Evolutionary conservation across 768 basidiomycete species (phyloP), one percentile per base, ranked within the genome.

Genomic region (Boletus sensibilis): DNA sequence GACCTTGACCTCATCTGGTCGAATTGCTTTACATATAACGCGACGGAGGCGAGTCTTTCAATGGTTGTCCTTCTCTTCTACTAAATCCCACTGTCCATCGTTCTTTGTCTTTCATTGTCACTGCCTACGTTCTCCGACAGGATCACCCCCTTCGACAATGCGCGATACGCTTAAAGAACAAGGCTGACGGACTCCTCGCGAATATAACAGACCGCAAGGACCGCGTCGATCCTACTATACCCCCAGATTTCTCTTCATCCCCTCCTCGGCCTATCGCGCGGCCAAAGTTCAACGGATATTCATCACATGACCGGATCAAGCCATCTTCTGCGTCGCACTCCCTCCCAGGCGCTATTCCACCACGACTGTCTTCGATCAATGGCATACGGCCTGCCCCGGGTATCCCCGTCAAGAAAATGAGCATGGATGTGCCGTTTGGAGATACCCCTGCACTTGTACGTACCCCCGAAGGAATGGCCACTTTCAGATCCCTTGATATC

Each of bases 1-100:
- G 97, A 99, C 74, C 77, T 99, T 41, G 92, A 96, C 62, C 83
- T 98, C 58, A 98, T 99, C 62, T 99, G 97, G 97, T 85, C 85
- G 44, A 99, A 98, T 62, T 98, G 96, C 72, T 82, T 88, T 60
- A 85, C 82, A 6, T 98, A 98, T 72, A 99, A 99, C 71, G 87
- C 91, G 18, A 82, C 86, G 12, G 90, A 94, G 77, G 95, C 93
- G 63, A 57, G 88, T 80, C n/a, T 43, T 25, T n/a, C 27, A 14
- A 23, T 41, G 9, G 25, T 44, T 18, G 5, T 40, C 42, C 14
- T n/a, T 47, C 25, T 39, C 51, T 44, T 37, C 37, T 16, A 20
- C 44, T 55, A 23, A 58, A 23, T 23, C 11, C 11, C n/a, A 16
- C 23, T 16, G 50, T 47, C 12, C 34, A 21, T 52, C 38, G 0